These are phyloP conservation scores for Amoeboaphelidium occidentale DNA, from an alignment of 371 early-diverging fungal species.

Conservation along the genomic window DNA sequence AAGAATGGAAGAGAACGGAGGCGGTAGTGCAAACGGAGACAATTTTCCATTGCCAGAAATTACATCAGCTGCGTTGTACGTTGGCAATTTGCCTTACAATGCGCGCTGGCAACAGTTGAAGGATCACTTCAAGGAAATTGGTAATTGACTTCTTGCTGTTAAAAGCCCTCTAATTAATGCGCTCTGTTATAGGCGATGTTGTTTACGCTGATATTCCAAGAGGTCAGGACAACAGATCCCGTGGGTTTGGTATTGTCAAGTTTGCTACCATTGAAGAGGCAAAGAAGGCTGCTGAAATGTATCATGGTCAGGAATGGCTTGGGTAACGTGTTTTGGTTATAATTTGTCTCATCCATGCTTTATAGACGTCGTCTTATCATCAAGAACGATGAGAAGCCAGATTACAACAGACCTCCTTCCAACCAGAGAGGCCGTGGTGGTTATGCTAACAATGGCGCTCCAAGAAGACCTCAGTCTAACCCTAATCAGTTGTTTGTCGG, in stretches of 20 bases:
- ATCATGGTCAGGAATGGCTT: not conserved
- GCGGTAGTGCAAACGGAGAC: too few species aligned
- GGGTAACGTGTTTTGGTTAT: too few species aligned
- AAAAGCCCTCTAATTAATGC: too few species aligned
- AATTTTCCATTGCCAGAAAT: too few species aligned
- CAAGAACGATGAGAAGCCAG: too few species aligned
- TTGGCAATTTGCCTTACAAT: slow-evolving; percentile 34
- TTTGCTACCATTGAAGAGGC: not conserved
- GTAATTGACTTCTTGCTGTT: too few species aligned
- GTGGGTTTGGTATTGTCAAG: not conserved
- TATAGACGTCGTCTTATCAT: too few species aligned
- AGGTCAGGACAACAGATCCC: not conserved
- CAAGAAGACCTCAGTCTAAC: too few species aligned
- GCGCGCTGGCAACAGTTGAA: slow-evolving; percentile 60
- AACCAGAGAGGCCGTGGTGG: not conserved
- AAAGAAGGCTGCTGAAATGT: not conserved
- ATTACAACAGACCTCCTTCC: not conserved
- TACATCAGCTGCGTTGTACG: too few species aligned
- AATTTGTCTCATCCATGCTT: too few species aligned
- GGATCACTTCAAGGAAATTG: slow-evolving; percentile 39
- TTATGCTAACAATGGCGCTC: not conserved
- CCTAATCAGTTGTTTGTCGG: not conserved
- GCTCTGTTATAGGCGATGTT: not conserved
- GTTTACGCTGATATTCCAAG: not conserved
- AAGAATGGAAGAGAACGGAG: too few species aligned